Percentiles rank a stretch among this genome's conserved stretches.
Evolutionary conservation across 2,329 filamentous ascomycete species (phyloP).

Genomic region (Venturia oleaginea): DNA sequence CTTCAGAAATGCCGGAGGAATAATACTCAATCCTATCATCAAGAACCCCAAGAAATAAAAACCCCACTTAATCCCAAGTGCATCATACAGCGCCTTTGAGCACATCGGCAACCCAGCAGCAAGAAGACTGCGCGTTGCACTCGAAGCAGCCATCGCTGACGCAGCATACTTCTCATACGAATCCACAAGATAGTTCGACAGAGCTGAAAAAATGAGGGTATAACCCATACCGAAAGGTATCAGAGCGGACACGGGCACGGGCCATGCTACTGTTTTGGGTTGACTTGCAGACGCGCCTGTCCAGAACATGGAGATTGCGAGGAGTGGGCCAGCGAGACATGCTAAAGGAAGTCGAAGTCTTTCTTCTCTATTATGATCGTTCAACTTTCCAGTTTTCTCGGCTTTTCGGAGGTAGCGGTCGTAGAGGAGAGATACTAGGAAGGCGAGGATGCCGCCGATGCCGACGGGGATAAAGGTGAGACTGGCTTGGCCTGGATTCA

Average conservation of each 20-base stretch:
- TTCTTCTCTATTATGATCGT: neutral
- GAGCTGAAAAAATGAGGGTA: conserved; percentile 24
- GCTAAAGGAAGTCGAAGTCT: conserved; percentile 2
- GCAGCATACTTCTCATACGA: conserved; percentile 36
- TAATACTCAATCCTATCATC: conserved; percentile 26
- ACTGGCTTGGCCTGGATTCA: conserved; percentile 22
- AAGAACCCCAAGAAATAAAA: conserved; percentile 32
- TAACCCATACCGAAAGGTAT: conserved; percentile 22
- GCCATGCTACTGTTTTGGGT: conserved; percentile 24
- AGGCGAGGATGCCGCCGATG: conserved; percentile 23
- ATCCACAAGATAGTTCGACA: conserved; percentile 3
- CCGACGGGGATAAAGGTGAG: conserved; percentile 27
- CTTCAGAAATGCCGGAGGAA: conserved; percentile 29
- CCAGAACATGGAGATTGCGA: conserved; percentile 9
- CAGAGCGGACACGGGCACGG: conserved; percentile 26
- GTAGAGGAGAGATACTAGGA: conserved; percentile 25
- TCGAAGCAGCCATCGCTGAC: conserved; percentile 51
- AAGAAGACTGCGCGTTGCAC: conserved; percentile 46
- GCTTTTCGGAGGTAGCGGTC: conserved; percentile 23
- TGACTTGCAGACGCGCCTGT: conserved; percentile 1
- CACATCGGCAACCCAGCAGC: conserved; percentile 53
- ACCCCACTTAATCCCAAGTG: conserved; percentile 30
- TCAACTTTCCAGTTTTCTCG: neutral
- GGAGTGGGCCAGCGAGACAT: neutral
- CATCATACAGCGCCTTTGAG: conserved; percentile 29